Evolutionary conservation across 257 asterid genomes (phyloP), one percentile per base, ranked within the genome.

Genomic region (Misopates orontium): DNA sequence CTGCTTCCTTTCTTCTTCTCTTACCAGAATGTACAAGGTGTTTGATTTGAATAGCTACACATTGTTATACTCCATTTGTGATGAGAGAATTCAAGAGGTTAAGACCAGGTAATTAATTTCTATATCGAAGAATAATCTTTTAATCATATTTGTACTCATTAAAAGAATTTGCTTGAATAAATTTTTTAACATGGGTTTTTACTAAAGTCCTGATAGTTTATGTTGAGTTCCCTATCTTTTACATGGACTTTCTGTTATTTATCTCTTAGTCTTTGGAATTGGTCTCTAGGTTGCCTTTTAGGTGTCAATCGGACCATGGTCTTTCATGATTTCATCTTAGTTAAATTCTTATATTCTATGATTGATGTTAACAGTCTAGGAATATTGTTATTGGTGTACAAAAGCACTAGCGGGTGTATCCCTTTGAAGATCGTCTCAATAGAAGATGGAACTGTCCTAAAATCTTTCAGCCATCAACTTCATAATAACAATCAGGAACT

Each of bases 401-500:
- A 78, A 41, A 94, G 88, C 71, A 76, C 87, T 36, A 79, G 79
- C 45, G 88, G 96, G 58, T 84, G 87, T 47, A 96, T 94, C 48
- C 98, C 99, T 39, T 77, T 94, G 60, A 83, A 94, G 85, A 88
- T 94, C 71, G 84, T 94, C 73, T 90, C 96, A 18, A 88, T 94
- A 24, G 99, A 94, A 81, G 99, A 94, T 66, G 99, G 99, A 48
- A 88, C 96, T 73, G 96, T 88, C 74, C 84, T 94, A 51, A 94
- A 90, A 77, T 86, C 96, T 53, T 90, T 94, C 74, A 85, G 75
- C 75, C 98, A 94, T 79, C 93, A 87, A 41, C 98, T 94, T 62
- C 99, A 94, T 65, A 81, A 95, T 57, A 85, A 88, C 77, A 94
- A 94, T 83, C 90, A 94, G 77, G 98, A 90, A 69, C 96, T 90